Evolutionary conservation across 257 asterid genomes (phyloP), one percentile per base, ranked within the genome.

Genomic region (Plantago elongata): DNA sequence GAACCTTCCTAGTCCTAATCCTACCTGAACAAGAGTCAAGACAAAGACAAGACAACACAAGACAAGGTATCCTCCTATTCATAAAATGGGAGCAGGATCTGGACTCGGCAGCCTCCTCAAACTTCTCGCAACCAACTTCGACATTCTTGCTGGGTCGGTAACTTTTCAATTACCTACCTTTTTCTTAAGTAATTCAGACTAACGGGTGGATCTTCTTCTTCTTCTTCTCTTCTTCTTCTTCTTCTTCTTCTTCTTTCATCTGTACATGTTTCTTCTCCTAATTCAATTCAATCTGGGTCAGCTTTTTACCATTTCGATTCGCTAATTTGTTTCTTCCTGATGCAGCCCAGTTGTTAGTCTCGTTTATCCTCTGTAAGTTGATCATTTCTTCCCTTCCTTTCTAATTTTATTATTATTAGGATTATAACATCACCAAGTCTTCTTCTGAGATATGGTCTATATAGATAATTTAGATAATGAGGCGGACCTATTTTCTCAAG

Each of bases 311-410:
- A 22, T 22, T 22, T 22, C 27, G 27, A 22, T 22, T 22, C 27
- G 27, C 27, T 34, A 34, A 34, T 34, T 34, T 34, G 40, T 34
- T 2, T 5, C 40, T 34, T 34, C 8, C 69, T 22, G 34, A 55
- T 84, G 76, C 98, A 91, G 97, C 95, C 98, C 95, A 47, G 90
- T 84, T 78, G 91, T 92, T 75, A 86, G 83, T 83, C 88, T 92
- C 73, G 73, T 63, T 38, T 92, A 80, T 80, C 99, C 97, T 69
- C 83, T 92, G 99, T 92, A 87, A 89, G 99, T 87, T 47, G 52
- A 16, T 49, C 48, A n/a, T n/a, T n/a, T 17, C 3, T 54, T 17
- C 7, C 2, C 27, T 22, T 22, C 27, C 27, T 51, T 9, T 54
- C 22, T 46, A 57, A 34, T 9, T 45, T 9, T 54, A 9, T 17